phyloP scores from a whole-genome alignment of 2,329 filamentous ascomycete species.

The Xenoacremonium recifei region DNA sequence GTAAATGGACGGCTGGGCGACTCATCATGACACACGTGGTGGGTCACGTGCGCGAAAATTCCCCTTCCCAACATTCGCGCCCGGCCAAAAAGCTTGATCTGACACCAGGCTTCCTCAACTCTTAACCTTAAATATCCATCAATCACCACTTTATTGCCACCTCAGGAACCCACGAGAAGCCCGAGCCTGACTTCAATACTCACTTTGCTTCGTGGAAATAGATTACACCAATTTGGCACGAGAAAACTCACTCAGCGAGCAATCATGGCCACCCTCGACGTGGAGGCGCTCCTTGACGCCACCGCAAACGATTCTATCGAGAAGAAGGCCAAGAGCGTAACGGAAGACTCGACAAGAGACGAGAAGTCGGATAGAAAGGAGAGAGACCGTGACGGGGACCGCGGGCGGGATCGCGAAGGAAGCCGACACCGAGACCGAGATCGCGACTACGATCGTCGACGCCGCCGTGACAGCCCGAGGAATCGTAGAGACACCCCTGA shows the following conservation, averaged over 20 bases:
- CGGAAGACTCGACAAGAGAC: slow-evolving; percentile 52
- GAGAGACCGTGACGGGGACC: slow-evolving; percentile 55
- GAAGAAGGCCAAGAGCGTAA: slow-evolving; percentile 43
- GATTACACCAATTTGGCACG: no score
- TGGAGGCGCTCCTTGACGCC: slow-evolving; percentile 88
- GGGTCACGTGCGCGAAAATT: slow-evolving; percentile 17
- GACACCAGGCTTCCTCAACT: slow-evolving; percentile 3
- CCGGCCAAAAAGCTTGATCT: slow-evolving; percentile 21
- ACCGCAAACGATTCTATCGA: slow-evolving; percentile 64
- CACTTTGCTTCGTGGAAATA: no score
- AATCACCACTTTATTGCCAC: background rate
- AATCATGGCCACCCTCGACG: slow-evolving; percentile 60
- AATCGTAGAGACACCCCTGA: slow-evolving; percentile 50
- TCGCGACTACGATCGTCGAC: slow-evolving; percentile 44
- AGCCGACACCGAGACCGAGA: slow-evolving; percentile 56
- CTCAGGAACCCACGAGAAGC: background rate
- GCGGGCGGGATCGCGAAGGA: slow-evolving; percentile 53
- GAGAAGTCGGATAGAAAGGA: slow-evolving; percentile 46
- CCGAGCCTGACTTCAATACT: no score
- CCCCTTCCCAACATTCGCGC: slow-evolving; percentile 3
- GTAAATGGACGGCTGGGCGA: no score
- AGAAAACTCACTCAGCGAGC: no score
- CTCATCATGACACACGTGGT: slow-evolving; percentile 18
- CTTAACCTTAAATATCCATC: background rate
- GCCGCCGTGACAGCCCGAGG: slow-evolving; percentile 56